Evolutionary conservation across 192 early-diverging fungal species (phyloP).

Genomic region (Chytriomyces sp.): DNA sequence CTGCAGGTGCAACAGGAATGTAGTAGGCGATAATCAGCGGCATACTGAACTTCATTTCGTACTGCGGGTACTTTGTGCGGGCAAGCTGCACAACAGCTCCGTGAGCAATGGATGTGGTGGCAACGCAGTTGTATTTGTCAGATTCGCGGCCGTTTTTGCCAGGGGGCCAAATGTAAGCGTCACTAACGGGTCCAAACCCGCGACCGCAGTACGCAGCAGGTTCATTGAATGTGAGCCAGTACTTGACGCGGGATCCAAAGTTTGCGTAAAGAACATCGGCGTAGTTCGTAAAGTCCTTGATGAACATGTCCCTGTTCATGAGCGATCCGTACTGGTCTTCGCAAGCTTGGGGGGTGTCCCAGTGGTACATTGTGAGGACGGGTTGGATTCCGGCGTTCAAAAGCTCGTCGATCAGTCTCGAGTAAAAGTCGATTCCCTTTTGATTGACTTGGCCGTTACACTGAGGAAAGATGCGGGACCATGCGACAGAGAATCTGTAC

Average conservation of each 20-base stretch:
- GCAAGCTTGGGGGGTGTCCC: conserved; percentile 48
- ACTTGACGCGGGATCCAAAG: conserved; percentile 54
- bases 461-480: conserved; percentile 55
- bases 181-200: conserved; percentile 26
- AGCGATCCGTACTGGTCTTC: conserved; percentile 40
- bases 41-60: conserved; percentile 31
- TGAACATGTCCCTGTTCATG: conserved; percentile 39
- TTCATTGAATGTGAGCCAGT: conserved; percentile 57
- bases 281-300: conserved; percentile 45
- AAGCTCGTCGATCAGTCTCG: conserved; percentile 49
- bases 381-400: conserved; percentile 43
- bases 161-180: conserved; percentile 2
- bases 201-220: conserved; percentile 35
- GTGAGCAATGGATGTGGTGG: conserved; percentile 39
- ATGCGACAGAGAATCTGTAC: conserved; percentile 55
- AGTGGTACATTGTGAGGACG: conserved; percentile 51
- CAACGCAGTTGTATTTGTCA: conserved; percentile 9
- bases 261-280: conserved; percentile 42
- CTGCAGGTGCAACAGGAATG: conserved; percentile 17
- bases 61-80: conserved; percentile 26
- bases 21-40: conserved; percentile 30
- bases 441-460: conserved; percentile 39
- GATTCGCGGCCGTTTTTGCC: not conserved
- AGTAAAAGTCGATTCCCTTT: conserved; percentile 49
- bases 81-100: conserved; percentile 32